These are phyloP conservation scores for Massariosphaeria phaeospora DNA, from an alignment of 495 filamentous ascomycete genomes.

Conservation along the genomic window DNA sequence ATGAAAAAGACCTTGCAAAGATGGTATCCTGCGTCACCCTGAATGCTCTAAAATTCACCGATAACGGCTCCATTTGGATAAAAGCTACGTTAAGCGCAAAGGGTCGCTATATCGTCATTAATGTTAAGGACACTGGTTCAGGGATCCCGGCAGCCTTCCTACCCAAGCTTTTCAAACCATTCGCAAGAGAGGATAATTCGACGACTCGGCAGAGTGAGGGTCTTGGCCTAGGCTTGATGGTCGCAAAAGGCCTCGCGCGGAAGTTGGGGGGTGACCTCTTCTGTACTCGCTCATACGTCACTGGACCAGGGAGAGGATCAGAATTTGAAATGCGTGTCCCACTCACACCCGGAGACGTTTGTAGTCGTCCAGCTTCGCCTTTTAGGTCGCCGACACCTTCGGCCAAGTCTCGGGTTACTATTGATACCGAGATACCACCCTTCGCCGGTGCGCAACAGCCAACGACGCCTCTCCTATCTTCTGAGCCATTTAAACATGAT, in stretches of 20 bases:
- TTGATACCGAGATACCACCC: constrained; percentile 14
- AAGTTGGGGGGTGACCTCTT: constrained; percentile 71
- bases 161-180: constrained; percentile 69
- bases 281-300: constrained; percentile 63
- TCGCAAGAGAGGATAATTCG: constrained; percentile 67
- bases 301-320: constrained; percentile 62
- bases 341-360: constrained; percentile 46
- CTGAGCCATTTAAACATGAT: constrained; percentile 1
- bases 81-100: constrained; percentile 50
- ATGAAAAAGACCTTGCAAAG: constrained; percentile 69
- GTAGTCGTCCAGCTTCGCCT: constrained; percentile 37
- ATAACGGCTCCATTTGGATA: constrained; percentile 60
- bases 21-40: constrained; percentile 68
- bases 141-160: constrained; percentile 68
- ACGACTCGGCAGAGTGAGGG: constrained; percentile 69
- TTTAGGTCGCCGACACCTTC: constrained; percentile 37
- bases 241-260: constrained; percentile 69
- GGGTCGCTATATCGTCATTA: constrained; percentile 55
- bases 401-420: constrained; percentile 22
- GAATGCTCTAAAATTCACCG: constrained; percentile 79
- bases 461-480: constrained; percentile 6
- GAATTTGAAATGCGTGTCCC: constrained; percentile 72
- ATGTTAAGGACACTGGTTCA: constrained; percentile 63
- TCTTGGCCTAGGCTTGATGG: constrained; percentile 67
- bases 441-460: constrained; percentile 1